Percentiles rank a stretch among this genome's conserved stretches.
phyloP scores from a whole-genome alignment of 768 basidiomycete species.

The Pleurotus tuoliensis region DNA sequence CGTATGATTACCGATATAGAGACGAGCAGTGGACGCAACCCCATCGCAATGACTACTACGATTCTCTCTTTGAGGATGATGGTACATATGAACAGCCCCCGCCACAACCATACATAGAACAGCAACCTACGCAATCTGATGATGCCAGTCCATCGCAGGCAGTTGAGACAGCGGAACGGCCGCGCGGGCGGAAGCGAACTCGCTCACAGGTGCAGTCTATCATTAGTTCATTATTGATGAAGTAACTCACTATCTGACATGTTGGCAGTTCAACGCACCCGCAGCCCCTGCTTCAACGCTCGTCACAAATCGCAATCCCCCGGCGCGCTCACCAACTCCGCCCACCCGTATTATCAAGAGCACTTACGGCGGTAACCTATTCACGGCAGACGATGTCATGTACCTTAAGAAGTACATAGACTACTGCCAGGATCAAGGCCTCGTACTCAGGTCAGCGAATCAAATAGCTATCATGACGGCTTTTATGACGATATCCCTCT shows the following conservation, averaged over 20 bases:
- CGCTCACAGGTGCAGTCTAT: conserved; percentile 45
- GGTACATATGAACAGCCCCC: conserved; percentile 55
- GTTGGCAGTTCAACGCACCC: conserved; percentile 43
- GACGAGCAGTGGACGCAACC: conserved; percentile 56
- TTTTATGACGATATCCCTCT: conserved; percentile 2
- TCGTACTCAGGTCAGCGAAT: conserved; percentile 63
- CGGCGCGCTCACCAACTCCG: conserved; percentile 79
- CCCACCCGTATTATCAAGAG: conserved; percentile 83
- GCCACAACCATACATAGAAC: conserved; percentile 48
- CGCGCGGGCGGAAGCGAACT: conserved; percentile 66
- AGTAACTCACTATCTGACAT: conserved; percentile 5
- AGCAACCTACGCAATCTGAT: conserved; percentile 38
- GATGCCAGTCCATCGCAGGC: conserved; percentile 26
- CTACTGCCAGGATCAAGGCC: conserved; percentile 84
- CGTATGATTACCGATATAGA: conserved; percentile 60
- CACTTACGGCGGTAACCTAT: conserved; percentile 85
- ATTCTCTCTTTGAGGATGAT: conserved; percentile 45
- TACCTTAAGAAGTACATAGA: conserved; percentile 89
- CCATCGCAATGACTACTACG: conserved; percentile 49
- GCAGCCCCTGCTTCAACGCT: conserved; percentile 64
- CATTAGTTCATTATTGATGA: neutral
- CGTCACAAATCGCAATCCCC: conserved; percentile 63
- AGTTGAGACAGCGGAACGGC: conserved; percentile 35
- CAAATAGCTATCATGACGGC: neutral
- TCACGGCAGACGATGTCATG: conserved; percentile 77